Percentiles rank a stretch among this genome's conserved stretches.
Conservation (phyloP, 495 filamentous ascomycete genomes). For the Recurvomyces mirabilis region DNA sequence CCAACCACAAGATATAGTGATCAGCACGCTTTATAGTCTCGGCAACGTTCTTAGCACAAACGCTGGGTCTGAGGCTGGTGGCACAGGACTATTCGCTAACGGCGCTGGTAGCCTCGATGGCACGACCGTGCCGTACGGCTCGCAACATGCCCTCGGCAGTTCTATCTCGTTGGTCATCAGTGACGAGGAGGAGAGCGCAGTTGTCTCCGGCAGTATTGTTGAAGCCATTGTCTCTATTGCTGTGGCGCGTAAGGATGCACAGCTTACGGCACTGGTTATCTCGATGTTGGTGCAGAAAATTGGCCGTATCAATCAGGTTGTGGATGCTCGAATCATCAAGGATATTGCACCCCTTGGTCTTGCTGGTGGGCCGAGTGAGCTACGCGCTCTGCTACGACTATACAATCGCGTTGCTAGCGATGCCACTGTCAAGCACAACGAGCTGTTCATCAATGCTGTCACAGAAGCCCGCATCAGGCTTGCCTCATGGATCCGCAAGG, state of each 20-base stretch:
- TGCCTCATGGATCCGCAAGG: slow-evolving; percentile 51
- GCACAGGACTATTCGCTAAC: slow-evolving; percentile 11
- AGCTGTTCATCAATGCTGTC: slow-evolving; percentile 50
- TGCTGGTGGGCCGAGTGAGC: slow-evolving; percentile 61
- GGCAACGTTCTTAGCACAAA: slow-evolving; percentile 80
- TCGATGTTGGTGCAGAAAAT: slow-evolving; percentile 93
- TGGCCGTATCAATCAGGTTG: slow-evolving; percentile 59
- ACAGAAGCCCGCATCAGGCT: slow-evolving; percentile 62
- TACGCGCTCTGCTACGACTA: slow-evolving; percentile 72
- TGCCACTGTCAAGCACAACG: slow-evolving; percentile 54
- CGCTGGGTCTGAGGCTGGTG: slow-evolving; percentile 30
- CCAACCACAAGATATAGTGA: slow-evolving; percentile 82
- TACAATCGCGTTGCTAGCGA: slow-evolving; percentile 64
- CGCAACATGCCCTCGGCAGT: slow-evolving; percentile 55
- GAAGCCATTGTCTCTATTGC: slow-evolving; percentile 85
- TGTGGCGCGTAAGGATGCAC: slow-evolving; percentile 65
- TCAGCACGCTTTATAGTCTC: slow-evolving; percentile 86
- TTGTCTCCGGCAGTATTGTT: slow-evolving; percentile 67
- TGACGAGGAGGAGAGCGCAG: slow-evolving; percentile 60
- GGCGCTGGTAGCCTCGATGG: slow-evolving; percentile 29
- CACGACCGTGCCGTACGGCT: slow-evolving; percentile 35
- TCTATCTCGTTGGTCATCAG: slow-evolving; percentile 60
- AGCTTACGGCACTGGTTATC: slow-evolving; percentile 87
- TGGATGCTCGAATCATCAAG: slow-evolving; percentile 73
- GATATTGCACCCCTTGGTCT: slow-evolving; percentile 70